phyloP scores from a whole-genome alignment of 345 rosid genomes.

The Pugionium dolabratum region DNA sequence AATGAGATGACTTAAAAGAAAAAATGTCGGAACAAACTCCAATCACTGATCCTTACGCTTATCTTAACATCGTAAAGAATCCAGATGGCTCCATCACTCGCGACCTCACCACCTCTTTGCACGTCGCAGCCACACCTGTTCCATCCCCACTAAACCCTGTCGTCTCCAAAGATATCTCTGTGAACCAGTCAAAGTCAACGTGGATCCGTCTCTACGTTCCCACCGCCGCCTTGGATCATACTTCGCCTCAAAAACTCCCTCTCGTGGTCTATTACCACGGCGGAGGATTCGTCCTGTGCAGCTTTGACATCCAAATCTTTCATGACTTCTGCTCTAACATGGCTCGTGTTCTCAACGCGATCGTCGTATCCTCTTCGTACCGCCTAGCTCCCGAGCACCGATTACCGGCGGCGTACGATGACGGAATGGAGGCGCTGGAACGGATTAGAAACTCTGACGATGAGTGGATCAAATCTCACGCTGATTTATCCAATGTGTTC shows the following conservation, averaged over 20 bases:
- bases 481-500: slow-evolving; percentile 44
- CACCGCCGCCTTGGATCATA: neutral
- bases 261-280: slow-evolving; percentile 61
- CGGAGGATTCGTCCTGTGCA: slow-evolving; percentile 56
- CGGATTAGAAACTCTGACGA: slow-evolving; percentile 45
- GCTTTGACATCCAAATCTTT: slow-evolving; percentile 19
- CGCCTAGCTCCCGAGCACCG: slow-evolving; percentile 72
- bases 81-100: slow-evolving; percentile 47
- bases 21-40: slow-evolving; percentile 27
- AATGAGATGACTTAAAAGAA: neutral
- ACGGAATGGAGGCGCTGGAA: slow-evolving; percentile 50
- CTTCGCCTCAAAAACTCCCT: slow-evolving; percentile 46
- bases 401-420: slow-evolving; percentile 68
- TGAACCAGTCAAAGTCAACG: slow-evolving; percentile 29
- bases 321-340: slow-evolving; percentile 48
- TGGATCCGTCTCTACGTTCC: slow-evolving; percentile 38
- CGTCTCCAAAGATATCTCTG: slow-evolving; percentile 35
- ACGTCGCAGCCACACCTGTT: slow-evolving; percentile 33
- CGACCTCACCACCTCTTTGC: slow-evolving; percentile 3
- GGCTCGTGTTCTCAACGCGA: slow-evolving; percentile 37
- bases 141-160: slow-evolving; percentile 24
- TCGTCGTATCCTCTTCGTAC: slow-evolving; percentile 54
- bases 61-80: slow-evolving; percentile 35
- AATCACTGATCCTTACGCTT: slow-evolving; percentile 41
- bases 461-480: slow-evolving; percentile 45